Percentiles rank a stretch among this genome's conserved stretches.
Conservation (phyloP, 805 yeast species). For the Dipodascus albidus region DNA sequence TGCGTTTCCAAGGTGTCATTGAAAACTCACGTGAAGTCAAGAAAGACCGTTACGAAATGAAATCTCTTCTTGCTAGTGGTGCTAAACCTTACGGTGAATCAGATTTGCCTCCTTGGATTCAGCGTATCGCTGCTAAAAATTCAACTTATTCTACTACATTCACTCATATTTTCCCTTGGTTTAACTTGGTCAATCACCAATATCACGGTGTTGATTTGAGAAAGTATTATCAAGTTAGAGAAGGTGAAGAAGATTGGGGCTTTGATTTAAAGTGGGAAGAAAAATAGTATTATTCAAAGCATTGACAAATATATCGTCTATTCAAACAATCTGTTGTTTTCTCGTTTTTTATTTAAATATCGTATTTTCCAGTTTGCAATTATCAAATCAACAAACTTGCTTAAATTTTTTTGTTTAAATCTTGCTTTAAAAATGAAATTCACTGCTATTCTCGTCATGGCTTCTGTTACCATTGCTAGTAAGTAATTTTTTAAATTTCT, state of each 20-base stretch:
- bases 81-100: conserved; percentile 56
- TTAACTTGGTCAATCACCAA: conserved; percentile 70
- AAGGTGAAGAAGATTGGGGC: conserved; percentile 51
- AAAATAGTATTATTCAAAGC: too few species aligned
- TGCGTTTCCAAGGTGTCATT: conserved; percentile 66
- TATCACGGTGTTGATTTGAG: conserved; percentile 67
- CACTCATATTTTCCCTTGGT: conserved; percentile 63
- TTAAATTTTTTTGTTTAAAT: background rate
- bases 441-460: background rate
- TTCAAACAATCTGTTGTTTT: background rate
- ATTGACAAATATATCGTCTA: background rate
- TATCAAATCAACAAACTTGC: too few species aligned
- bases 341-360: too few species aligned
- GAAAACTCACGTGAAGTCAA: conserved; percentile 64
- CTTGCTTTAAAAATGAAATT: background rate
- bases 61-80: conserved; percentile 51
- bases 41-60: conserved; percentile 65
- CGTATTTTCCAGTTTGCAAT: too few species aligned
- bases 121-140: conserved; percentile 66
- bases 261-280: conserved; percentile 21
- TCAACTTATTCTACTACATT: conserved; percentile 57
- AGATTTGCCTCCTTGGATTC: conserved; percentile 53
- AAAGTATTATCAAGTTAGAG: conserved; percentile 37
- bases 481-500: background rate
- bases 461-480: background rate